A percentile compares a stretch with the other conserved stretches of the same genome.
phyloP scores from a whole-genome alignment of 768 basidiomycete species.

The Psilocybe cyanescens region DNA sequence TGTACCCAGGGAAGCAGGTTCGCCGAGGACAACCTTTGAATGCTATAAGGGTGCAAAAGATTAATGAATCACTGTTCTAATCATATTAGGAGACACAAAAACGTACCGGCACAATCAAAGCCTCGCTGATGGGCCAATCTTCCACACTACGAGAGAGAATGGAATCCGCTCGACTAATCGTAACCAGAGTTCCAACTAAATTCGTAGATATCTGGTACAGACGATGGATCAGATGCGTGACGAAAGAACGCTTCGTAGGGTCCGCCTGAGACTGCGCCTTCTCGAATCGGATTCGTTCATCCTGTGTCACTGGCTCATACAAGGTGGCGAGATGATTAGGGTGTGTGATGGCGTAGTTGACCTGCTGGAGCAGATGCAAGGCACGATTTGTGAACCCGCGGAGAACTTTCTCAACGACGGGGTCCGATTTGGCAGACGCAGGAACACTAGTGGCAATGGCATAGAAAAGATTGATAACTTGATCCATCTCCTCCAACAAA shows the following conservation, averaged over 20 bases:
- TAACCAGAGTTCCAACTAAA: slow-evolving; percentile 69
- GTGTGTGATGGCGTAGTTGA: slow-evolving; percentile 91
- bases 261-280: slow-evolving; percentile 64
- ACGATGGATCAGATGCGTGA: slow-evolving; percentile 71
- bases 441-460: slow-evolving; percentile 67
- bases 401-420: slow-evolving; percentile 65
- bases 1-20: slow-evolving; percentile 85
- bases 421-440: slow-evolving; percentile 45
- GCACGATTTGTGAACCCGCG: slow-evolving; percentile 70
- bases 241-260: slow-evolving; percentile 69
- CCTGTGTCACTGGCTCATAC: slow-evolving; percentile 77
- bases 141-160: slow-evolving; percentile 67
- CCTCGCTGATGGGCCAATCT: slow-evolving; percentile 74
- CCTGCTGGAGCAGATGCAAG: slow-evolving; percentile 77
- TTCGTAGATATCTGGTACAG: slow-evolving; percentile 74
- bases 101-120: slow-evolving; percentile 75
- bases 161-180: slow-evolving; percentile 69
- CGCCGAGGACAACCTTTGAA: slow-evolving; percentile 81
- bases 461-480: slow-evolving; percentile 77
- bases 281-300: slow-evolving; percentile 73
- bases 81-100: neutral
- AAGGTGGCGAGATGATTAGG: slow-evolving; percentile 86
- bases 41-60: slow-evolving; percentile 50
- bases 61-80: neutral
- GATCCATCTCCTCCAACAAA: slow-evolving; percentile 82